These are phyloP conservation scores for Schoenoplectus triqueter DNA, from an alignment of 202 grass and related monocot genomes.

Conservation along the genomic window DNA sequence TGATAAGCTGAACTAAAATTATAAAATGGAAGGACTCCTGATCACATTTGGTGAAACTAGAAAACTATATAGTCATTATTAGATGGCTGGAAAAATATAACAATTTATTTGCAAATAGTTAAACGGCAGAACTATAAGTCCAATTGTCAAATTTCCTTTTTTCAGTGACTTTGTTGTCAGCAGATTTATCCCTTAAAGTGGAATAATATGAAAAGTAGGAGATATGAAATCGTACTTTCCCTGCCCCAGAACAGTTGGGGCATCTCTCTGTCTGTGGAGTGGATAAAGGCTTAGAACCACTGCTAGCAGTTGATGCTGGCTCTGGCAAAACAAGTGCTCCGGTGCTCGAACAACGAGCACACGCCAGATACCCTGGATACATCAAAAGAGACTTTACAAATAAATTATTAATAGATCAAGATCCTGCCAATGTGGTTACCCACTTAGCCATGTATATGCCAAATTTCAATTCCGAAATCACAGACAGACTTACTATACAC, in stretches of 20 bases:
- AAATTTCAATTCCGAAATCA: neutral
- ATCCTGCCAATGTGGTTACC: neutral
- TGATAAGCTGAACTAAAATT: neutral
- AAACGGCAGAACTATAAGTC: too few species aligned
- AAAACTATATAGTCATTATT: neutral
- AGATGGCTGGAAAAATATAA: neutral
- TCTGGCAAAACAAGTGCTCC: conserved; percentile 79
- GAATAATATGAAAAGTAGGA: neutral
- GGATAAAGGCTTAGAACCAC: conserved; percentile 58
- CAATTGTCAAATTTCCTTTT: neutral
- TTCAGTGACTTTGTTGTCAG: conserved; percentile 10
- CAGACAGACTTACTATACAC: neutral
- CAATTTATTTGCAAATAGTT: too few species aligned
- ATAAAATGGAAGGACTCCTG: neutral
- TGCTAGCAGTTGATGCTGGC: conserved; percentile 61
- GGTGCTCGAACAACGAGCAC: conserved; percentile 92
- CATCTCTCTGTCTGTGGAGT: conserved; percentile 82
- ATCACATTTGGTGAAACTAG: neutral
- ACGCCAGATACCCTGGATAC: conserved; percentile 86
- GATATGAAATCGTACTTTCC: conserved; percentile 61
- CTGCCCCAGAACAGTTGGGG: conserved; percentile 87
- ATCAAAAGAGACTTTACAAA: neutral
- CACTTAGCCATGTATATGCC: neutral
- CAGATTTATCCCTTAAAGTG: neutral
- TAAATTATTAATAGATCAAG: neutral